phyloP scores from a whole-genome alignment of 257 asterid genomes.

The Orobanche coerulescens region DNA sequence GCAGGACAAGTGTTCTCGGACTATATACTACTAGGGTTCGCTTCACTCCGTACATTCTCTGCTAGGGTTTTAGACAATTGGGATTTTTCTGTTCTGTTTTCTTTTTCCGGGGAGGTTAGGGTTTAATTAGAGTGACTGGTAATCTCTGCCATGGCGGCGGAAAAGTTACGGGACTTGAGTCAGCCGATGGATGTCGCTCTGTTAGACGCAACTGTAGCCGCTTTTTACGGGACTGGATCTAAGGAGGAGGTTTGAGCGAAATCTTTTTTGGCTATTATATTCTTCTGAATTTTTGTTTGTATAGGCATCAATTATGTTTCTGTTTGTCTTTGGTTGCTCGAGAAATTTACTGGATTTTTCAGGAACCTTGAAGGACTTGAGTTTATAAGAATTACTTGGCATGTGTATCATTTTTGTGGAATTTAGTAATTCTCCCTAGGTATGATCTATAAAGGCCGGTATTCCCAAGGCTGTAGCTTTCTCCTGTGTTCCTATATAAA shows the following conservation, averaged over 20 bases:
- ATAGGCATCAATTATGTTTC: conserved; percentile 5
- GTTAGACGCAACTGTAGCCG: conserved; percentile 89
- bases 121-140: conserved; percentile 25
- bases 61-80: conserved; percentile 30
- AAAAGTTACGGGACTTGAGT: conserved; percentile 75
- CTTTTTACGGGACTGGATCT: conserved; percentile 97
- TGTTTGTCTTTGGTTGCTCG: neutral
- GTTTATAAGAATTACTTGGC: neutral
- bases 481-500: neutral
- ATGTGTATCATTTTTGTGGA: conserved; percentile 5
- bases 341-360: neutral
- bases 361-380: neutral
- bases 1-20: neutral
- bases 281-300: neutral
- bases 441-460: neutral
- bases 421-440: neutral
- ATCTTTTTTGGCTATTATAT: neutral
- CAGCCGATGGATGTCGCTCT: conserved; percentile 82
- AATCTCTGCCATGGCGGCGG: conserved; percentile 65
- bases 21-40: conserved; percentile 26
- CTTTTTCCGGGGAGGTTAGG: conserved; percentile 27
- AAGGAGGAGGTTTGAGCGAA: conserved; percentile 69
- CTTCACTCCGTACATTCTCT: conserved; percentile 5
- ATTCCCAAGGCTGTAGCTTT: neutral
- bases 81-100: neutral